These are phyloP conservation scores for Salvia sclarea DNA, from an alignment of 305 asterid genomes.

Conservation along the genomic window DNA sequence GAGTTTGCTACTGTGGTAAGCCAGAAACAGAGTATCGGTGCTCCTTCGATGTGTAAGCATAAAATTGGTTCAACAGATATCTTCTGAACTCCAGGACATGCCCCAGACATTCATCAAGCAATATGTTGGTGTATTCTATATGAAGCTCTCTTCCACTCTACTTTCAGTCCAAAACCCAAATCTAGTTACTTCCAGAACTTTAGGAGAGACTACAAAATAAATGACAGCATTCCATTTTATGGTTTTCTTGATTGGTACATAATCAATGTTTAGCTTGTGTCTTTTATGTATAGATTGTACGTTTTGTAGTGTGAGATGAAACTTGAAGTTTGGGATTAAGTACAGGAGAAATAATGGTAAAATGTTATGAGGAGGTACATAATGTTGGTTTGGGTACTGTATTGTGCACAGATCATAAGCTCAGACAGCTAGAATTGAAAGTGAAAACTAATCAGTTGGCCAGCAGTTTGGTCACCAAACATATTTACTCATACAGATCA, in stretches of 20 bases:
- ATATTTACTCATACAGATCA: slow-evolving; percentile 6
- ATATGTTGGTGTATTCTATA: too few species aligned
- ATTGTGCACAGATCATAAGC: slow-evolving; percentile 2
- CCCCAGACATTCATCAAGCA: background rate
- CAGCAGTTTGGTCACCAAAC: background rate
- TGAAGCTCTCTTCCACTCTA: background rate
- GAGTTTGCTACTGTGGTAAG: background rate
- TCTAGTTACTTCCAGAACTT: background rate
- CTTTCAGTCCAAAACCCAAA: background rate
- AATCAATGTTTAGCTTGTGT: slow-evolving; percentile 6
- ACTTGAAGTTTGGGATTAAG: background rate
- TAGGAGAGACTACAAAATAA: slow-evolving; percentile 2
- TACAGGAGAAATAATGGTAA: background rate
- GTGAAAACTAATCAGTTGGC: background rate
- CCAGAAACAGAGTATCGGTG: background rate
- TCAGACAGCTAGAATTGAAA: background rate
- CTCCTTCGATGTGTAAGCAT: background rate
- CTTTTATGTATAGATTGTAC: background rate
- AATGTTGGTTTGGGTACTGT: slow-evolving; percentile 14
- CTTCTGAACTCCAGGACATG: background rate
- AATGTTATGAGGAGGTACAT: background rate
- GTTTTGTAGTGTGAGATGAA: background rate
- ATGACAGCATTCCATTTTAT: background rate
- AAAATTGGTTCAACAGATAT: background rate
- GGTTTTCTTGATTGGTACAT: background rate